phyloP scores from a whole-genome alignment of 768 basidiomycete species.

The Boletus huronensis region DNA sequence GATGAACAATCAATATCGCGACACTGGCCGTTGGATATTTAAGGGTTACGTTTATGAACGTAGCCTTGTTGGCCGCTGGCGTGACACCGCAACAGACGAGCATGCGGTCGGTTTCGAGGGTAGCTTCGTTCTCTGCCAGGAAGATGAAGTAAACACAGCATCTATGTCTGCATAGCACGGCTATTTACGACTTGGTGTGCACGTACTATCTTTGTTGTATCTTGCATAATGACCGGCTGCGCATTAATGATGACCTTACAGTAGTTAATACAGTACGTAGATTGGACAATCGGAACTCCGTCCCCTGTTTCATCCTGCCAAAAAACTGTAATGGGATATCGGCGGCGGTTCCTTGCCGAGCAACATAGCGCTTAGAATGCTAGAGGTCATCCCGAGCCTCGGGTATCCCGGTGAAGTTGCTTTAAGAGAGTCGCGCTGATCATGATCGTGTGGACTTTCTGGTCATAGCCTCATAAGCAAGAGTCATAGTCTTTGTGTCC shows the following conservation, averaged over 20 bases:
- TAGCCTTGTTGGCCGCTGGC: conserved; percentile 53
- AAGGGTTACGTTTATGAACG: conserved; percentile 49
- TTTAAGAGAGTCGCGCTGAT: conserved; percentile 10
- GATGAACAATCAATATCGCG: conserved; percentile 31
- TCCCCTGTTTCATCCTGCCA: not conserved
- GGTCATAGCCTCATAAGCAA: not conserved
- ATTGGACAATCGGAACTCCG: not conserved
- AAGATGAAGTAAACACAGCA: conserved; percentile 21
- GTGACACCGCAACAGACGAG: conserved; percentile 43
- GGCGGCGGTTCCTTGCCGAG: conserved; percentile 4
- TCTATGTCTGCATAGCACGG: conserved; percentile 15
- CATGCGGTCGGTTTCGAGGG: conserved; percentile 47
- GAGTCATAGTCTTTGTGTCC: not conserved
- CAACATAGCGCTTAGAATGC: conserved; percentile 3
- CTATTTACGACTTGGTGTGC: conserved; percentile 15
- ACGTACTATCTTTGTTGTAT: conserved; percentile 10
- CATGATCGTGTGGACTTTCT: conserved; percentile 7
- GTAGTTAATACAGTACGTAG: conserved; percentile 8
- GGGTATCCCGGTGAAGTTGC: conserved; percentile 3
- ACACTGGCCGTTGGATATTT: conserved; percentile 46
- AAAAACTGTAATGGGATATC: not conserved
- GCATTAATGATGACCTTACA: conserved; percentile 12
- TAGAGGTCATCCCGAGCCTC: conserved; percentile 15
- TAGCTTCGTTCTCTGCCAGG: conserved; percentile 43
- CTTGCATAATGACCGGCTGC: conserved; percentile 13